Conservation (phyloP, 148 eudicot genomes). For the Cornus controversa region DNA sequence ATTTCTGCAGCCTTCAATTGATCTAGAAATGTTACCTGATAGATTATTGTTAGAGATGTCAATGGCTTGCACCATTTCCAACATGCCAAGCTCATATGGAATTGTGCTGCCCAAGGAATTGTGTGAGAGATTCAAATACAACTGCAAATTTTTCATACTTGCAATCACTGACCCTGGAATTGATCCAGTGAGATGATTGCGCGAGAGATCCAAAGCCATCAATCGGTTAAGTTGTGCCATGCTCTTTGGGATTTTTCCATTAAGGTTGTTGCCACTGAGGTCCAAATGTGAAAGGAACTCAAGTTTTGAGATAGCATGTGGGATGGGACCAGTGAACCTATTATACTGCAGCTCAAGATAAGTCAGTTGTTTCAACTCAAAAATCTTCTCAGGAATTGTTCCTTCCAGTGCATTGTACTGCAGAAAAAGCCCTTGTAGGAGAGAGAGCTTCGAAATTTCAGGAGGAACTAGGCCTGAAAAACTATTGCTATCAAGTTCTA, state of each 20-base stretch:
- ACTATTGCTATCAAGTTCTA: constrained; percentile 42
- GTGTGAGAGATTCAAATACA: constrained; percentile 58
- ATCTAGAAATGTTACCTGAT: constrained; percentile 59
- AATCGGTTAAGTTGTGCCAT: constrained; percentile 46
- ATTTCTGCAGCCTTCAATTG: constrained; percentile 63
- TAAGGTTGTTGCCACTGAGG: constrained; percentile 66
- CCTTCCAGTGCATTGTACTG: constrained; percentile 60
- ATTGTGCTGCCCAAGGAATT: constrained; percentile 52
- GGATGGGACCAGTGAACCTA: constrained; percentile 51
- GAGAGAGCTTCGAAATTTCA: constrained; percentile 52
- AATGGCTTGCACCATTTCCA: constrained; percentile 77
- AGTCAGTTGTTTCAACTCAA: constrained; percentile 48
- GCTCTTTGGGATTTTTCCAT: constrained; percentile 52
- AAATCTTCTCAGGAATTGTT: constrained; percentile 52
- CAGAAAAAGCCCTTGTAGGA: constrained; percentile 67
- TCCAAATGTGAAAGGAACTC: constrained; percentile 57
- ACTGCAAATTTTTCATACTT: constrained; percentile 57
- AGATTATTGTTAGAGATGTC: constrained; percentile 75
- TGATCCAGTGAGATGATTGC: constrained; percentile 57
- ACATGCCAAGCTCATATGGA: constrained; percentile 61
- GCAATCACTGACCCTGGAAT: constrained; percentile 53
- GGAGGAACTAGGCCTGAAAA: constrained; percentile 69
- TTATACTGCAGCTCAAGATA: constrained; percentile 49
- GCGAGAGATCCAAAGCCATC: constrained; percentile 60
- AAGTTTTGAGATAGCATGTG: constrained; percentile 50